Evolutionary conservation across 208 protist genomes (phyloP).

Genomic region (Acanthamoeba sp.): DNA sequence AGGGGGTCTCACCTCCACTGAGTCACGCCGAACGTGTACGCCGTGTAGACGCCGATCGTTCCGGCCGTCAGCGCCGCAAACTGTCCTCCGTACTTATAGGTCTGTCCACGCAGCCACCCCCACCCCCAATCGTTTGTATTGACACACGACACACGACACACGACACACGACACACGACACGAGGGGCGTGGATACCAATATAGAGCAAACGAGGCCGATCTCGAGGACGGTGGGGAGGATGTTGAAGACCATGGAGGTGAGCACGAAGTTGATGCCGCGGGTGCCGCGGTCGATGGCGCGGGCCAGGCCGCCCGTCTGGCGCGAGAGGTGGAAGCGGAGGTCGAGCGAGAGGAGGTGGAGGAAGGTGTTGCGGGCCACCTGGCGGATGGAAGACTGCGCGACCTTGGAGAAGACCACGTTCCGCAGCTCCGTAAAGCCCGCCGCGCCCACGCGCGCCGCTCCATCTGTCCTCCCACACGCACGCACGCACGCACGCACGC

Average conservation of each 20-base stretch:
- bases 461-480: conserved; percentile 76
- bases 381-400: conserved; percentile 84
- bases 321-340: conserved; percentile 86
- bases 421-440: conserved; percentile 85
- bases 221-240: conserved; percentile 89
- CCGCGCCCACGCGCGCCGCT: conserved; percentile 78
- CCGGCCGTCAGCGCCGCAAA: conserved; percentile 77
- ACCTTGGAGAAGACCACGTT: conserved; percentile 86
- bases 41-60: conserved; percentile 84
- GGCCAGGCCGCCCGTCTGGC: conserved; percentile 86
- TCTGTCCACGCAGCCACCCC: too few species aligned
- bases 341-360: conserved; percentile 87
- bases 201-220: conserved; percentile 85
- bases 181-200: conserved; percentile 80
- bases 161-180: conserved; percentile 1
- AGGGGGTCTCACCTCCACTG: conserved; percentile 58
- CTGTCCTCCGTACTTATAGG: conserved; percentile 29
- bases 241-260: conserved; percentile 89
- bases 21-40: conserved; percentile 86
- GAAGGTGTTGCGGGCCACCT: conserved; percentile 71
- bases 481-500: background rate
- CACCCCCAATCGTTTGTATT: too few species aligned
- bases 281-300: conserved; percentile 88
- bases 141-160: conserved; percentile 44
- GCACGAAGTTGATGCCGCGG: conserved; percentile 84